Percentiles rank a stretch among this genome's conserved stretches.
These are phyloP conservation scores for Macrophomina tecta DNA, from an alignment of 2,329 filamentous ascomycete genomes.

Conservation along the genomic window DNA sequence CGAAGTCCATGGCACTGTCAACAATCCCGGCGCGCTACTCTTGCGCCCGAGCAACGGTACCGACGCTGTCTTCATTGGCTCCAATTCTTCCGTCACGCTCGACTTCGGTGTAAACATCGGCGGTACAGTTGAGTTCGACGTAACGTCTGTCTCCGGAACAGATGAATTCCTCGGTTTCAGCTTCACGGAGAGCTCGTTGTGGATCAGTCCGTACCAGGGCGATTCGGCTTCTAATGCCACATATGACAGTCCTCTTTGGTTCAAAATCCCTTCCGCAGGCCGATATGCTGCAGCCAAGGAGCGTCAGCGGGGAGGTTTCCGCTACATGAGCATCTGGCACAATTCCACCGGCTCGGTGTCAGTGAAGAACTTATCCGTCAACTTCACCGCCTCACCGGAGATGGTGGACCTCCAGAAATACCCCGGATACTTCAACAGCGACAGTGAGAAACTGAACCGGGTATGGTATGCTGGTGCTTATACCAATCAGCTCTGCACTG, in stretches of 20 bases:
- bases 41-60: slow-evolving; percentile 33
- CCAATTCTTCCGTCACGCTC: slow-evolving; percentile 45
- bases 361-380: neutral
- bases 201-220: slow-evolving; percentile 53
- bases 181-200: slow-evolving; percentile 52
- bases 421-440: slow-evolving; percentile 44
- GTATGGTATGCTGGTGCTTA: slow-evolving; percentile 61
- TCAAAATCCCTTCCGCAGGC: slow-evolving; percentile 44
- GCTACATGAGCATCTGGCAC: slow-evolving; percentile 50
- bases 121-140: slow-evolving; percentile 39
- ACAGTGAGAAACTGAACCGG: slow-evolving; percentile 41
- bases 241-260: slow-evolving; percentile 57
- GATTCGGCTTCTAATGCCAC: slow-evolving; percentile 55
- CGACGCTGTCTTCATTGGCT: slow-evolving; percentile 41
- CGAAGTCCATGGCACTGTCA: slow-evolving; percentile 46
- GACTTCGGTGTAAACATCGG: slow-evolving; percentile 52
- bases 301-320: slow-evolving; percentile 53
- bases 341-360: neutral
- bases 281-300: slow-evolving; percentile 49
- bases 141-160: neutral
- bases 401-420: slow-evolving; percentile 39
- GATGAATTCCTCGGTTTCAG: slow-evolving; percentile 51
- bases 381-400: slow-evolving; percentile 3
- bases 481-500: slow-evolving; percentile 55
- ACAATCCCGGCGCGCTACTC: slow-evolving; percentile 40